Evolutionary conservation across 2,329 filamentous ascomycete genomes (phyloP), one percentile per base, ranked within the genome.

Genomic region (Fusarium sp.): DNA sequence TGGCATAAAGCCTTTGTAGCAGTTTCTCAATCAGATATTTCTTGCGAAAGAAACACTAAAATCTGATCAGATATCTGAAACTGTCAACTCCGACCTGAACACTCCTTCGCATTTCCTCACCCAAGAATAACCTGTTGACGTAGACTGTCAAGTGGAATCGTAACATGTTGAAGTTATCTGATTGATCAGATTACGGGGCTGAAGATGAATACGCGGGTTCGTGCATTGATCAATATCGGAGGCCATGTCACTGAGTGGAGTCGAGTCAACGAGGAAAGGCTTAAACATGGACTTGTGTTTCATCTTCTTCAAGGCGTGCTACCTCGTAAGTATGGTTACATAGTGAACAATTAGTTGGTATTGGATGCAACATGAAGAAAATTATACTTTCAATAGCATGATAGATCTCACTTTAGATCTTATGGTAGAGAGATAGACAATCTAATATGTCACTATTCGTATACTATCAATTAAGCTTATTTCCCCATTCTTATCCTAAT

Each of bases 271-370:
- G 27, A 50, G 34, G 47, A 50, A 41, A 25, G 7, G 23, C 3
- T 53, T 42, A 25, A n/a, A 48, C 43, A 13, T 40, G 32, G 53
- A 25, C 53, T 55, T 32, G 42, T 49, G 53, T 55, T 48, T 55
- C 53, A 55, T 37, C 6, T 56, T 50, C 10, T 16, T 7, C 25
- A 48, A 55, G 53, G 32, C 5, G 21, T 27, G 51, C 20, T 32
- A 18, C 53, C 18, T 48, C 13, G 18, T 25, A 27, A 21, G 12
- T 34, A 49, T 11, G 20, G 14, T 20, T 43, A 21, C 41, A 13
- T 47, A 25, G 20, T 41, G 10, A 28, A 13, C 13, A 25, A 18
- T 41, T 14, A 21, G 12, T 51, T 28, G 12, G 4, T 7, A 21
- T 7, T 41, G n/a, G 11, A 21, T 53, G 13, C 8, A 53, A 28